Evolutionary conservation across 2,329 filamentous ascomycete genomes (phyloP), one percentile per base, ranked within the genome.

Genomic region (Cucurbitaria berberidis): DNA sequence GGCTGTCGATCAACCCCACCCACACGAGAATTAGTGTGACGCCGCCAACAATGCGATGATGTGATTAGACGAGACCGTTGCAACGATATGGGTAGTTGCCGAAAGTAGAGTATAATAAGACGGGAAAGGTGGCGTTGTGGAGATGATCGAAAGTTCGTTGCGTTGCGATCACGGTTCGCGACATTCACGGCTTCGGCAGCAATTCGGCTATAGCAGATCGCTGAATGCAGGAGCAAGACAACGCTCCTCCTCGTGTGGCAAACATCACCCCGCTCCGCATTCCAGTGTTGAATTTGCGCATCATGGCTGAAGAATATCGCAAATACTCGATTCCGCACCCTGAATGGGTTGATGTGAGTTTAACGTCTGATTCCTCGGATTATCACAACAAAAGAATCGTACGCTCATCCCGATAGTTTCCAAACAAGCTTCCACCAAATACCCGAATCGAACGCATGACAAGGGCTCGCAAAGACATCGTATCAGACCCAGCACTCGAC

Each of bases 1-100:
- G 53, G 53, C 43, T 27, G 49, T 48, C 44, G 39, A 48, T 53
- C 50, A 26, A 26, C 41, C 49, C 49, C 49, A 21, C 39, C 32
- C 36, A 52, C 27, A 46, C 46, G 38, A 49, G 29, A 13, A 41
- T 5, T n/a, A 18, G 9, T 15, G 3, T 16, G 10, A 5, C n/a
- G 11, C 21, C 16, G 16, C 7, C 13, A 10, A n/a, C 13, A 3
- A 41, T 24, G 39, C 35, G 18, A 21, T 36, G 15, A 36, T 36
- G 15, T 36, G n/a, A 36, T 36, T 18, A 36, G 34, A 18, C 18
- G 34, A 18, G n/a, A 7, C 34, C 34, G 5, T 5, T 8, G 15
- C 7, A 3, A 15, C 22, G 19, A 8, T 40, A 22, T 16, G 18
- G 5, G 15, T 10, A 40, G n/a, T 6, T 40, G 9, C 38, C 13